A percentile compares a stretch with the other conserved stretches of the same genome.
These are phyloP conservation scores for Exophiala calicioides DNA, from an alignment of 2,329 filamentous ascomycete species.

Conservation along the genomic window DNA sequence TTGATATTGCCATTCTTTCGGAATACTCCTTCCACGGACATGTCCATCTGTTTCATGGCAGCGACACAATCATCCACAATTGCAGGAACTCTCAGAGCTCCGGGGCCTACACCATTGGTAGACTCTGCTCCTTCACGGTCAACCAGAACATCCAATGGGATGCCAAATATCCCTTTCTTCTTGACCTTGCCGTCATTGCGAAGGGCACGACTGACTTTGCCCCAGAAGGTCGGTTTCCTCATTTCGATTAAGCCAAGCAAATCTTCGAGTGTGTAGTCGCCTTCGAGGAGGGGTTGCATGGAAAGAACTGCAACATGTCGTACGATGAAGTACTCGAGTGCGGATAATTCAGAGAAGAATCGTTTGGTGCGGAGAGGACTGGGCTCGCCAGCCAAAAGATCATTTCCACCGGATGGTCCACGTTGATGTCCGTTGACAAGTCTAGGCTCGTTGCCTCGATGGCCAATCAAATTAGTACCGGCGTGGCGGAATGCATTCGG, in stretches of 20 bases:
- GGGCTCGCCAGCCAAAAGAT: conserved; percentile 51
- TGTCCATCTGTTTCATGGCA: conserved; percentile 97
- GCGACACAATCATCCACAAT: conserved; percentile 92
- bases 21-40: conserved; percentile 98
- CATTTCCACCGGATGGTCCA: conserved; percentile 60
- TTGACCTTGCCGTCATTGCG: conserved; percentile 78
- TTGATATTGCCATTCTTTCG: conserved; percentile 99
- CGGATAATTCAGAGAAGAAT: conserved; percentile 95
- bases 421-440: conserved; percentile 70
- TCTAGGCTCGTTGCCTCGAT: conserved; percentile 56
- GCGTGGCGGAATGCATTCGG: conserved; percentile 77
- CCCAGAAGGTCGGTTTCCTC: conserved; percentile 93
- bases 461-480: conserved; percentile 66
- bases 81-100: conserved; percentile 85
- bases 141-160: conserved; percentile 82
- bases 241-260: conserved; percentile 90
- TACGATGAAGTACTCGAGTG: conserved; percentile 95
- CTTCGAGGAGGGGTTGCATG: conserved; percentile 88
- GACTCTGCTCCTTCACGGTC: conserved; percentile 95
- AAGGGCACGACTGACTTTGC: conserved; percentile 95
- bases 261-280: conserved; percentile 91
- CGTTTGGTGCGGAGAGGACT: conserved; percentile 65
- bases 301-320: conserved; percentile 91
- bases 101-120: conserved; percentile 94
- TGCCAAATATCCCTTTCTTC: conserved; percentile 92